phyloP scores from a whole-genome alignment of 345 rosid genomes.

The Brassica carinata region DNA sequence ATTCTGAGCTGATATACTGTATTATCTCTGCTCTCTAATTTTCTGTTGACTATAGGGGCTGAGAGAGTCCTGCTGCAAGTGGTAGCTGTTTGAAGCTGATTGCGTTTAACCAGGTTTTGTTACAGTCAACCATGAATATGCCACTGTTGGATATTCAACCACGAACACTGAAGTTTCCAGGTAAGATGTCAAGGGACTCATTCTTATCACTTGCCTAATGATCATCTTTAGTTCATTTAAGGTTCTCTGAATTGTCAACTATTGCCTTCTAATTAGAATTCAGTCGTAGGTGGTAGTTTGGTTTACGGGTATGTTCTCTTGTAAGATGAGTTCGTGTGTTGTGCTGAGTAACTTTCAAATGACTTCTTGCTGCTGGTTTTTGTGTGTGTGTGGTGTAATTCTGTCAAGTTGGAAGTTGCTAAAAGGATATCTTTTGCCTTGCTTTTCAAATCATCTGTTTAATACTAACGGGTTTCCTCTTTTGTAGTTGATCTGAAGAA shows the following conservation, averaged over 20 bases:
- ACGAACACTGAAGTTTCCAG: slow-evolving; percentile 63
- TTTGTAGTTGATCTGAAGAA: slow-evolving; percentile 81
- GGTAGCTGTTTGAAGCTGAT: slow-evolving; percentile 38
- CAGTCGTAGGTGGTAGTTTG: too few species aligned
- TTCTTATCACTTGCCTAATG: slow-evolving; percentile 10
- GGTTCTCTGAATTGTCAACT: neutral
- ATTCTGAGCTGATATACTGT: neutral
- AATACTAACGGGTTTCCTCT: too few species aligned
- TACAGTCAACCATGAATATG: slow-evolving; percentile 51
- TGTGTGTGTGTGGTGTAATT: too few species aligned
- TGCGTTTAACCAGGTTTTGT: slow-evolving; percentile 31
- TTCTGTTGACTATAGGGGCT: neutral
- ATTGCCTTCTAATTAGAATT: too few species aligned
- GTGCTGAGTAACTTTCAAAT: slow-evolving; percentile 1
- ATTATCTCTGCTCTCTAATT: neutral
- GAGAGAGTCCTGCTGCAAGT: slow-evolving; percentile 14
- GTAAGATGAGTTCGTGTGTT: too few species aligned
- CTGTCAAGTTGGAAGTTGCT: slow-evolving; percentile 8
- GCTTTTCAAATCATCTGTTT: neutral
- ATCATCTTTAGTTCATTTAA: slow-evolving; percentile 21
- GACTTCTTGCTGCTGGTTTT: slow-evolving; percentile 9
- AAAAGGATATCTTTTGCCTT: slow-evolving; percentile 1
- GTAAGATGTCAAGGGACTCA: slow-evolving; percentile 45
- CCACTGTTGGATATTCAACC: slow-evolving; percentile 87
- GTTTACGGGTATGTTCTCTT: too few species aligned